Evolutionary conservation across 495 filamentous ascomycete genomes (phyloP), one percentile per base, ranked within the genome.

Genomic region (Talaromyces ruber): DNA sequence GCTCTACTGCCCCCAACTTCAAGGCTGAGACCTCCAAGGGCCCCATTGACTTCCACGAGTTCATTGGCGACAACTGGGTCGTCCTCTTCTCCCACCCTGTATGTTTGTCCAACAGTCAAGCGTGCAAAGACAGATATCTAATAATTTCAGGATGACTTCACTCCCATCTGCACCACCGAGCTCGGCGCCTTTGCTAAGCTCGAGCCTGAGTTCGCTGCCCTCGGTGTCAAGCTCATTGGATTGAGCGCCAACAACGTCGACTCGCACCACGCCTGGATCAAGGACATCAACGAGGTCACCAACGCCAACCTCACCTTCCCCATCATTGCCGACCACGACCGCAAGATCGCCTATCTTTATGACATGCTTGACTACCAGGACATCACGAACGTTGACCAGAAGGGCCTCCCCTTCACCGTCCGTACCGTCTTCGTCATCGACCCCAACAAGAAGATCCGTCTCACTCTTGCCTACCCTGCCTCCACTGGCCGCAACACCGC

Each of bases 401-500:
- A 98, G 86, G 94, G 55, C 64, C 92, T 96, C 68, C 92, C 94
- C 61, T 96, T 98, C 79, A 98, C 94, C 72, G 97, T 98, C 82
- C 93, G 94, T 71, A 96, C 91, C 65, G 95, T 98, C 76, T 98
- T 98, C 84, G 82, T 98, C 81, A 95, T 98, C 75, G 94, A 98
- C 82, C 95, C 94, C 61, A 96, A 88, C 84, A 97, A 98, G 86
- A 92, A 87, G 68, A 97, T 98, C 76, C 92, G 94, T 69, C 86
- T 92, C 70, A 97, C 96, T 75, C 84, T 98, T 64, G 88, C 92
- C 67, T 98, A 97, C 84, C 95, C 95, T 18, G 94, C 95, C 62
- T 97, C 92, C 50, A 98, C 95, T 29, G 95, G 94, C 72, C 91
- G 94, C 69, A 98, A 98, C 81, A 89, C 91, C 62, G 92, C 91